These are phyloP conservation scores for Sporothrix luriei DNA, from an alignment of 2,329 filamentous ascomycete genomes.

Conservation along the genomic window DNA sequence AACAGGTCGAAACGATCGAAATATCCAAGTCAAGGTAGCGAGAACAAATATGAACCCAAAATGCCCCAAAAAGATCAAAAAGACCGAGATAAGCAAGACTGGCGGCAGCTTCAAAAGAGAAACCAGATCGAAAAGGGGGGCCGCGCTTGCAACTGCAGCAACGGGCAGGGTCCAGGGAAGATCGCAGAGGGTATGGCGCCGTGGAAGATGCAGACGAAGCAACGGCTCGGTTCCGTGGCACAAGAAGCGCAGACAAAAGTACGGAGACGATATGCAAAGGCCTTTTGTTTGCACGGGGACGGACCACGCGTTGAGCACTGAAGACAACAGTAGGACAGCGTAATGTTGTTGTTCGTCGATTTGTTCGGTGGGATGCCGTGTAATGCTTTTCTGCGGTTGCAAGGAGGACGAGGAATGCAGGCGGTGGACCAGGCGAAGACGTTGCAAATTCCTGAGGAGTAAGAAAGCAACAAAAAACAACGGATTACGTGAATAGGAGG, in stretches of 20 bases:
- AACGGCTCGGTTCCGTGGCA: constrained; percentile 19
- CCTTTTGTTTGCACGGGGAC: not conserved
- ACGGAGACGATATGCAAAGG: constrained; percentile 11
- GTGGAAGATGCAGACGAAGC: not conserved
- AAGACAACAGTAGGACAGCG: no score
- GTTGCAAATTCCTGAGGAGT: not conserved
- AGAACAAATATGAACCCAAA: not conserved
- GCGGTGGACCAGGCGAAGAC: constrained; percentile 21
- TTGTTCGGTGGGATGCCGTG: constrained; percentile 23
- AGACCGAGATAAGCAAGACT: constrained; percentile 3
- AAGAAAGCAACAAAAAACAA: constrained; percentile 27
- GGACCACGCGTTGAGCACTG: not conserved
- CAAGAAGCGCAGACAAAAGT: constrained; percentile 17
- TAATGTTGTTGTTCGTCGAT: constrained; percentile 18
- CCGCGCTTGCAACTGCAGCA: constrained; percentile 1
- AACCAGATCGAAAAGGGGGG: constrained; percentile 2
- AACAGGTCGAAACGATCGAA: not conserved
- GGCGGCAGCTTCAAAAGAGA: not conserved
- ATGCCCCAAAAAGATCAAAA: not conserved
- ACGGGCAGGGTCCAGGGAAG: constrained; percentile 11
- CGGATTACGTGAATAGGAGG: not conserved
- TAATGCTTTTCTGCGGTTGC: not conserved
- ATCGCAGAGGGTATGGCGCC: not conserved
- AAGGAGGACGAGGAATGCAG: constrained; percentile 23
- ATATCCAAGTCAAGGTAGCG: not conserved